Evolutionary conservation across 805 yeast species (phyloP).

Genomic region (Saturnispora kantuleensis): DNA sequence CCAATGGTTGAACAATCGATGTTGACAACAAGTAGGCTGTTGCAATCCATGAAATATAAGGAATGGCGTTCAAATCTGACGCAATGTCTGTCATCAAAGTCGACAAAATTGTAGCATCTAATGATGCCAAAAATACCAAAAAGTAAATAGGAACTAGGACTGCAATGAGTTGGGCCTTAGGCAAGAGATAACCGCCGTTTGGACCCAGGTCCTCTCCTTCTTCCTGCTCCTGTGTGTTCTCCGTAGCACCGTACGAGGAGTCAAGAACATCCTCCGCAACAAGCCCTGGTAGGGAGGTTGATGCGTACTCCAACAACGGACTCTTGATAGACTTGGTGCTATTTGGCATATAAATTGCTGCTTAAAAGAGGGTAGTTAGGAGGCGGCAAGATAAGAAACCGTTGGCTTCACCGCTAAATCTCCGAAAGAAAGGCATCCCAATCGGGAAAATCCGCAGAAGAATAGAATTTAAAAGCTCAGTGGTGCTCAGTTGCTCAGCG

Average conservation of each 20-base stretch:
- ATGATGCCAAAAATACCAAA: constrained; percentile 49
- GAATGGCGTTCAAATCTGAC: constrained; percentile 54
- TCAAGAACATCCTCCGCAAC: constrained; percentile 23
- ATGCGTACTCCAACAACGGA: constrained; percentile 15
- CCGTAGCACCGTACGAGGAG: constrained; percentile 12
- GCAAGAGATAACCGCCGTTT: constrained; percentile 20
- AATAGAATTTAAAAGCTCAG: no score
- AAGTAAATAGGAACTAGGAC: constrained; percentile 35
- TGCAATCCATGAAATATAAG: constrained; percentile 63
- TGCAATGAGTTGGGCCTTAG: constrained; percentile 21
- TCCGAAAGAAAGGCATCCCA: not conserved
- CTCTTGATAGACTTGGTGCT: not conserved
- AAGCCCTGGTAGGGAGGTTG: constrained; percentile 22
- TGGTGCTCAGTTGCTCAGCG: no score
- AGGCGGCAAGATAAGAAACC: not conserved
- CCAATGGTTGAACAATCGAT: constrained; percentile 68
- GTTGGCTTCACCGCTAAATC: not conserved
- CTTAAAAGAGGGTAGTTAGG: not conserved
- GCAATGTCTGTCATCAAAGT: constrained; percentile 58
- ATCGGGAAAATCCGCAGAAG: no score
- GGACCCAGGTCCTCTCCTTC: constrained; percentile 5
- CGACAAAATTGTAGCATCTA: constrained; percentile 61
- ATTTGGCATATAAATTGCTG: not conserved
- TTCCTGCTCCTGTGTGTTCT: constrained; percentile 2
- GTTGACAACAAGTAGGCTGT: constrained; percentile 59